Evolutionary conservation across 2,329 filamentous ascomycete genomes (phyloP), one percentile per base, ranked within the genome.

Genomic region (Didymella keratinophila): DNA sequence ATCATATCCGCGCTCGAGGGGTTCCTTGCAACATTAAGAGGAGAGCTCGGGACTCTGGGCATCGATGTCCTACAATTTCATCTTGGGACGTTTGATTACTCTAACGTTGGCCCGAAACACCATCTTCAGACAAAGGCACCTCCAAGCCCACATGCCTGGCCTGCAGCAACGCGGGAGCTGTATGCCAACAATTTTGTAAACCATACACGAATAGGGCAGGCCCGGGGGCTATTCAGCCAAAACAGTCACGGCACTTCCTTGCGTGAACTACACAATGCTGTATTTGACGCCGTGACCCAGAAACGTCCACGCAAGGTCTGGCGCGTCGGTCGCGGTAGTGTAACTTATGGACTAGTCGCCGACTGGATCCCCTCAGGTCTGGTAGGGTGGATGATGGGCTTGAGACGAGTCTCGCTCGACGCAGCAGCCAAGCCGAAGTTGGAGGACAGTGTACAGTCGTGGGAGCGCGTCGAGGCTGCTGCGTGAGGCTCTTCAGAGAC

Each of bases 361-460:
- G 85, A 86, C 37, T 94, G 89, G 86, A 84, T 90, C 23, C 94
- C 95, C 1, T 83, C 86, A 20, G 84, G 87, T 2, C 74, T 97
- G 16, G 89, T 98, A n/a, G 88, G 88, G 1, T 95, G 92, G 90
- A 96, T 98, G 90, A 89, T 98, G 86, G 93, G 93, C 11, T 85
- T 93, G 57, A 82, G 88, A 60, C 81, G 80, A 56, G 86, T 89
- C 16, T 68, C 69, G 42, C 70, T 74, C 12, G 70, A 74, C 51
- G 64, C 65, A 14, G 55, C 62, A 65, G 56, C 65, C 71, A 77
- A 63, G 67, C 75, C 66, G 32, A 78, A 71, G 67, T 76, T 80
- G 55, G 74, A 78, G 60, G 78, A 79, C 55, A 81, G 78, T 62
- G 73, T 80, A 60, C 78, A 79, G 54, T 81, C 71, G 41, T 77